Evolutionary conservation across 202 grass and related monocot genomes (phyloP).

Genomic region (Zizania palustris): DNA sequence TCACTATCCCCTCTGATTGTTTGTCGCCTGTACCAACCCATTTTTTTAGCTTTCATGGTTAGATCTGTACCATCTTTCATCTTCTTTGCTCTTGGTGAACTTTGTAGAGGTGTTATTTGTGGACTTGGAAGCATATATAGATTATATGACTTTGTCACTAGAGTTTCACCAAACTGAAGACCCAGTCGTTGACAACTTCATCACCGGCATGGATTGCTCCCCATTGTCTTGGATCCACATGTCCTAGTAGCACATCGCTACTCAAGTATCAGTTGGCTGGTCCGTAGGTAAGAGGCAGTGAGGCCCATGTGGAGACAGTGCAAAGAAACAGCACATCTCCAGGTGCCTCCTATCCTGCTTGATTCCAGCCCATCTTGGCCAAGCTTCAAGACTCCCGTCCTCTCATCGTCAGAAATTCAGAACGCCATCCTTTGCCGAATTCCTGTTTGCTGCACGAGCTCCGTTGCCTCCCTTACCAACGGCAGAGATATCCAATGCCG

Average conservation of each 20-base stretch:
- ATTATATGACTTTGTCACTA: background rate
- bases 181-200: too few species aligned
- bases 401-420: background rate
- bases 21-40: background rate
- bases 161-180: too few species aligned
- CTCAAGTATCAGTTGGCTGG: background rate
- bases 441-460: too few species aligned
- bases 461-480: too few species aligned
- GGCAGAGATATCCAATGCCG: too few species aligned
- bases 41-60: too few species aligned
- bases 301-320: background rate
- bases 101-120: background rate
- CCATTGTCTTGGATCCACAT: too few species aligned
- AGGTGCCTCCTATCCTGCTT: too few species aligned
- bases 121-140: background rate
- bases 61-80: background rate
- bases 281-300: background rate
- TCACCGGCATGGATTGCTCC: too few species aligned
- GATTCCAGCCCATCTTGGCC: too few species aligned
- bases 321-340: too few species aligned
- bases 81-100: slow-evolving; percentile 7
- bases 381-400: background rate
- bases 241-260: too few species aligned
- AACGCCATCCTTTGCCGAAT: background rate
- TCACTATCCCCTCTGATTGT: slow-evolving; percentile 4